phyloP scores from a whole-genome alignment of 179 eudicot genomes.

The Beta lomatogona region DNA sequence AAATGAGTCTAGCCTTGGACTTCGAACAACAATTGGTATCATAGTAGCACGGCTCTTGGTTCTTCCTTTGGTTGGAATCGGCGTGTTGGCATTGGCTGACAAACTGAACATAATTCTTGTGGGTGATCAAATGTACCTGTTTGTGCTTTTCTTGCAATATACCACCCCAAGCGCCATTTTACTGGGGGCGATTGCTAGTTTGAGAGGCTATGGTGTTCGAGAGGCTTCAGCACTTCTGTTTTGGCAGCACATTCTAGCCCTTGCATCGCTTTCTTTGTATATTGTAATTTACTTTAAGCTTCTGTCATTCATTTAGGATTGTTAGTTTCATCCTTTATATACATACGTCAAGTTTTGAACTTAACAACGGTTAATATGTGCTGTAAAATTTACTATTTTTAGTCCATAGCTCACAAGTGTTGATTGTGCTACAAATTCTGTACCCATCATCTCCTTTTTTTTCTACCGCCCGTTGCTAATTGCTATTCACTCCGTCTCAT shows the following conservation, averaged over 20 bases:
- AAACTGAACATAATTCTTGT: slow-evolving; percentile 46
- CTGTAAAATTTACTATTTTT: not conserved
- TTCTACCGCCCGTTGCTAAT: too few species aligned
- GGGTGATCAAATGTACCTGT: slow-evolving; percentile 71
- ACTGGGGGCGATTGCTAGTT: slow-evolving; percentile 86
- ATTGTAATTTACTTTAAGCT: slow-evolving; percentile 60
- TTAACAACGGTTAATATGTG: not conserved
- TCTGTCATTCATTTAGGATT: slow-evolving; percentile 24
- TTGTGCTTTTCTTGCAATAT: slow-evolving; percentile 82
- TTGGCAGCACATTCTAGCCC: slow-evolving; percentile 81
- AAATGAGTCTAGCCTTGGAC: slow-evolving; percentile 64
- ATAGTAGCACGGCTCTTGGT: slow-evolving; percentile 65
- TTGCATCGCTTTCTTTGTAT: slow-evolving; percentile 69
- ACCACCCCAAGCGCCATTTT: slow-evolving; percentile 85
- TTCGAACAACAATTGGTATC: slow-evolving; percentile 68
- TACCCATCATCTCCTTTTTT: too few species aligned
- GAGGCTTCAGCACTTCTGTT: slow-evolving; percentile 88
- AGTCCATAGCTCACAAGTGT: not conserved
- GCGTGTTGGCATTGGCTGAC: slow-evolving; percentile 58
- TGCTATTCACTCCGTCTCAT: too few species aligned
- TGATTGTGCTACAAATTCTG: not conserved
- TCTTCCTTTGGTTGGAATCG: slow-evolving; percentile 79
- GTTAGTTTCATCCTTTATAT: not conserved
- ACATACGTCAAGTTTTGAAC: not conserved
- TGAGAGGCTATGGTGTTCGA: slow-evolving; percentile 81